These are phyloP conservation scores for Neurospora sp. DNA, from an alignment of 495 filamentous ascomycete species.

Conservation along the genomic window DNA sequence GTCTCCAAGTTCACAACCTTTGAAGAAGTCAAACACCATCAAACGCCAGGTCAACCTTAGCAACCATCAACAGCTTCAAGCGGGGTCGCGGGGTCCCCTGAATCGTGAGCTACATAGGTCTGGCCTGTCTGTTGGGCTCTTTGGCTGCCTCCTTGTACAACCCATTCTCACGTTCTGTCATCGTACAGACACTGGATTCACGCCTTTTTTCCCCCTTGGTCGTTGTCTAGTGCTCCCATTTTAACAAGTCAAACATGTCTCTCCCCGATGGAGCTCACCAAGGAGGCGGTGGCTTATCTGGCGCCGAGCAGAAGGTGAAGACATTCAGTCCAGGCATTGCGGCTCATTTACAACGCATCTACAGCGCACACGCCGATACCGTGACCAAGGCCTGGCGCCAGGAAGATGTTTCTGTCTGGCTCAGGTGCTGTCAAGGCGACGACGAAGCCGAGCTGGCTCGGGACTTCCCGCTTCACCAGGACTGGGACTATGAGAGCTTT, in stretches of 20 bases:
- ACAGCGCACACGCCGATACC: slow-evolving; percentile 20
- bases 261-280: slow-evolving; percentile 21
- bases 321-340: slow-evolving; percentile 21
- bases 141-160: neutral
- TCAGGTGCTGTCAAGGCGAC: slow-evolving; percentile 27
- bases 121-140: neutral
- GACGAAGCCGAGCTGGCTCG: slow-evolving; percentile 16
- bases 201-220: neutral
- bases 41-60: neutral
- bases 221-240: neutral
- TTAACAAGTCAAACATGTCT: slow-evolving; percentile 2
- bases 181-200: neutral
- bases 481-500: slow-evolving; percentile 41
- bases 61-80: neutral
- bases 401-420: slow-evolving; percentile 27
- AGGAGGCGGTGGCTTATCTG: slow-evolving; percentile 26
- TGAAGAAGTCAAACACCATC: neutral
- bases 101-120: neutral
- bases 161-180: neutral
- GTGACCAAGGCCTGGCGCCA: slow-evolving; percentile 22
- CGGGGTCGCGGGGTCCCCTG: neutral
- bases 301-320: slow-evolving; percentile 16
- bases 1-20: neutral
- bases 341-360: slow-evolving; percentile 29
- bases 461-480: slow-evolving; percentile 9